phyloP scores from a whole-genome alignment of 371 early-diverging fungal genomes.

The Coemansia sp. region DNA sequence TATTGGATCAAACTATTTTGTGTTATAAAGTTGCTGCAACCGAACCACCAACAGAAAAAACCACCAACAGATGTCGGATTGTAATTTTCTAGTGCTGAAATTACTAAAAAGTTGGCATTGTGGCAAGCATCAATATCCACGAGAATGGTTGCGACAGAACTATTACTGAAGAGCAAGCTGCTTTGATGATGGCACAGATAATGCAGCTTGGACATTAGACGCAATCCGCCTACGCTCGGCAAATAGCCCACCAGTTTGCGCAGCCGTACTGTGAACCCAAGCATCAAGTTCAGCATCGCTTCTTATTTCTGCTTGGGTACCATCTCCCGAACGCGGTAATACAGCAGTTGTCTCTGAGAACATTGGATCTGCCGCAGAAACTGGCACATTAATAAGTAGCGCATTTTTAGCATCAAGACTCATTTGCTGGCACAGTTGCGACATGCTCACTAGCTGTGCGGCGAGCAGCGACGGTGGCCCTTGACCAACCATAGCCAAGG shows the following conservation, averaged over 20 bases:
- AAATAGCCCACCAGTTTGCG: conserved; percentile 33
- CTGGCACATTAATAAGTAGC: conserved; percentile 27
- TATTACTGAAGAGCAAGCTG: conserved; percentile 15
- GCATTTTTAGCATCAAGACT: conserved; percentile 12
- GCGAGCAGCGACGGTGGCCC: conserved; percentile 47
- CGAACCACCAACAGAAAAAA: no score
- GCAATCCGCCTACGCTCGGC: conserved; percentile 36
- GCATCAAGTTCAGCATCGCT: conserved; percentile 13
- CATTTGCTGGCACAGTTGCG: conserved; percentile 48
- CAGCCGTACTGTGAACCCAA: conserved; percentile 25
- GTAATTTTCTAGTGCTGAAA: no score
- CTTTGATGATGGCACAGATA: conserved; percentile 35
- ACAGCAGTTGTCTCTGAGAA: conserved; percentile 7
- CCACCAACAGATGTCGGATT: no score
- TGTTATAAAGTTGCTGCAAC: no score
- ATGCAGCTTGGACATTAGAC: conserved; percentile 40
- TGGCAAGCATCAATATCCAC: no score
- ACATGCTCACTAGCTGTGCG: conserved; percentile 43
- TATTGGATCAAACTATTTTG: no score
- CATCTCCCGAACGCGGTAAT: conserved; percentile 14
- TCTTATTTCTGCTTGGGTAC: background rate
- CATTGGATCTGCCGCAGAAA: conserved; percentile 6
- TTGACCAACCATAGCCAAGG: conserved; percentile 44
- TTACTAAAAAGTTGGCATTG: no score
- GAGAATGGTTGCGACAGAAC: background rate